These are phyloP conservation scores for Globisporangium okanoganense DNA, from an alignment of 352 stramenopile species.

Conservation along the genomic window DNA sequence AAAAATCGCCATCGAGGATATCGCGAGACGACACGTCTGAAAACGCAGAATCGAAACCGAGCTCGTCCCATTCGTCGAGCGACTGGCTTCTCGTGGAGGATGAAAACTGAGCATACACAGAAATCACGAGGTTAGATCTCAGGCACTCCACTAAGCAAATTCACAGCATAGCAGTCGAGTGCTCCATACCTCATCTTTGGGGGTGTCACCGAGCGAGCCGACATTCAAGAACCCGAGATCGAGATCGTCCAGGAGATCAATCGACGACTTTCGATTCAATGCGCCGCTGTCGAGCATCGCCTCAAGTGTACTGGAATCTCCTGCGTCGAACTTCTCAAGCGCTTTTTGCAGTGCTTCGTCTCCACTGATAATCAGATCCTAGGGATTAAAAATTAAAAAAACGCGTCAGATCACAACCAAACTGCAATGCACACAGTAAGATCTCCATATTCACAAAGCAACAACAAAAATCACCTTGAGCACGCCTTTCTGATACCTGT, in stretches of 20 bases:
- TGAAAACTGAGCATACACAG: constrained; percentile 34
- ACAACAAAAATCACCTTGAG: constrained; percentile 55
- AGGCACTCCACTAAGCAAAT: not conserved
- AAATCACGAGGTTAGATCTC: not conserved
- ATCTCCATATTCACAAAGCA: not conserved
- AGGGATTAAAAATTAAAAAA: constrained; percentile 1
- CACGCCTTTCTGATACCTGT: constrained; percentile 88
- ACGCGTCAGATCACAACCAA: not conserved
- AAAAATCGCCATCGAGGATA: constrained; percentile 80
- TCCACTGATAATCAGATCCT: constrained; percentile 90
- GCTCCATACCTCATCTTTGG: constrained; percentile 64
- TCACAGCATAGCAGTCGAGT: not conserved
- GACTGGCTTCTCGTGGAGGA: constrained; percentile 62
- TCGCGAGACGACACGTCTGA: constrained; percentile 68
- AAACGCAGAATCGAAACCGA: constrained; percentile 84
- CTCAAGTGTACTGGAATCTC: constrained; percentile 81
- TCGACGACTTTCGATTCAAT: constrained; percentile 80
- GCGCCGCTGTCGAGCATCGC: constrained; percentile 79
- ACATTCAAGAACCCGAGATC: constrained; percentile 88
- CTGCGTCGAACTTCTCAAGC: constrained; percentile 86
- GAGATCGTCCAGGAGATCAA: constrained; percentile 83
- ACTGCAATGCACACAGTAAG: not conserved
- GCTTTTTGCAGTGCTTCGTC: constrained; percentile 87
- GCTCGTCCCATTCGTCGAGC: constrained; percentile 83
- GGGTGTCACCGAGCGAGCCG: constrained; percentile 75